phyloP scores from a whole-genome alignment of 2,329 filamentous ascomycete genomes.

The Dichotomopilus funicola region DNA sequence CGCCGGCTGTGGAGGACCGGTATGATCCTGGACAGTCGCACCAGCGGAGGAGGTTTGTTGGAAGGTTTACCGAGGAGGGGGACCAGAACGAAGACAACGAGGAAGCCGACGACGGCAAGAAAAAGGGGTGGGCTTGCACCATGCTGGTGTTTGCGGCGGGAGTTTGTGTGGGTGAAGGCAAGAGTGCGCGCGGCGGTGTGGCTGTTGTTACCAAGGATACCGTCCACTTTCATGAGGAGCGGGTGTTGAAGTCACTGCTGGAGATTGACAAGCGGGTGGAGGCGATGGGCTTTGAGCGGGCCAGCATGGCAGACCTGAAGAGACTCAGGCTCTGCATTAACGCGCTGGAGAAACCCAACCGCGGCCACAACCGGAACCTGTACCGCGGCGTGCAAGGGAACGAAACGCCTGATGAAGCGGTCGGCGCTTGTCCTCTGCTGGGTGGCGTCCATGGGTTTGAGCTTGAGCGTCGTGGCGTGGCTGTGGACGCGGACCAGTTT shows the following conservation, averaged over 20 bases:
- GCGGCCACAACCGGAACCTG: neutral
- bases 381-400: neutral
- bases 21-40: neutral
- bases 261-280: neutral
- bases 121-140: neutral
- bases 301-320: neutral
- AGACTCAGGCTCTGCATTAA: neutral
- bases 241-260: neutral
- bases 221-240: neutral
- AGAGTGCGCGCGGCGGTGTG: neutral
- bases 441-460: neutral
- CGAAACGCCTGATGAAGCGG: too few relatives aligned
- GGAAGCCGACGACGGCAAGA: too few relatives aligned
- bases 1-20: neutral
- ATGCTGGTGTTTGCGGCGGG: neutral
- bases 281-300: too few relatives aligned
- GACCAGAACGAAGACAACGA: too few relatives aligned
- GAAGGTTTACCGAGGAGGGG: neutral
- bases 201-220: conserved; percentile 4
- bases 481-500: neutral
- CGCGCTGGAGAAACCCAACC: neutral
- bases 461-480: neutral
- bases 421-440: neutral
- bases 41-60: neutral
- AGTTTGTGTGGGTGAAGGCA: neutral